These are phyloP conservation scores for Tetrapyrgos nigripes DNA, from an alignment of 1,284 basidiomycete genomes.

Conservation along the genomic window DNA sequence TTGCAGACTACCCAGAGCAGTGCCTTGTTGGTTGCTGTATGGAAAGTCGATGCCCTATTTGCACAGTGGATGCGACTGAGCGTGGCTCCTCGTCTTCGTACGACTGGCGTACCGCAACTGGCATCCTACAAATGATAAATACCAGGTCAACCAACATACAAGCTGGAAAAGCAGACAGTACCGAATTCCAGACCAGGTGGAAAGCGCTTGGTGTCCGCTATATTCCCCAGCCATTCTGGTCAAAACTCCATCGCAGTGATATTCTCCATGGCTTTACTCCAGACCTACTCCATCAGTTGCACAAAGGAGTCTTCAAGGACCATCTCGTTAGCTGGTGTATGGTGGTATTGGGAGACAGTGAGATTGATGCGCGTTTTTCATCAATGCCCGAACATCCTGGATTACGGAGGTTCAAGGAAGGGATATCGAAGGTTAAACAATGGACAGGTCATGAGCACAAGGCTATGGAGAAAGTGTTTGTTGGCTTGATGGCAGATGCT, in stretches of 20 bases:
- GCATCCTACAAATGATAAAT: conserved; percentile 3
- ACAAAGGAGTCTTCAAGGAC: conserved; percentile 38
- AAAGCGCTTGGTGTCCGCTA: conserved; percentile 9
- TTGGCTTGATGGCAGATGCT: conserved; percentile 20
- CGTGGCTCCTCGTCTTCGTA: conserved; percentile 3
- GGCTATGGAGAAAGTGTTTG: conserved; percentile 22
- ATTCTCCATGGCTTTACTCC: conserved; percentile 30
- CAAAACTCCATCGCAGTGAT: conserved; percentile 23
- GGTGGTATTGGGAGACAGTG: conserved; percentile 2
- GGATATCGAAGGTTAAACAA: conserved; percentile 19
- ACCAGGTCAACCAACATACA: too few species aligned
- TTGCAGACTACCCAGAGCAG: conserved; percentile 31
- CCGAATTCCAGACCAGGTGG: background rate
- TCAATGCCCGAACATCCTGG: conserved; percentile 17
- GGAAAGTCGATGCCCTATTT: conserved; percentile 25
- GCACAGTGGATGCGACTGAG: conserved; percentile 13
- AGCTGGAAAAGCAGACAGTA: too few species aligned
- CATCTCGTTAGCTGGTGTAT: conserved; percentile 21
- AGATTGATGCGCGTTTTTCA: conserved; percentile 19
- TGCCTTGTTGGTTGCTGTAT: conserved; percentile 28
- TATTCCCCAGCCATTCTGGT: conserved; percentile 32
- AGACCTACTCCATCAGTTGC: conserved; percentile 37
- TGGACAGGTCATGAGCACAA: conserved; percentile 26
- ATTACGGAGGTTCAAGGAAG: conserved; percentile 21
- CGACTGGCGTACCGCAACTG: background rate